A percentile compares a stretch with the other conserved stretches of the same genome.
phyloP scores from a whole-genome alignment of 2,329 filamentous ascomycete genomes.

The Juglanconis oblonga region DNA sequence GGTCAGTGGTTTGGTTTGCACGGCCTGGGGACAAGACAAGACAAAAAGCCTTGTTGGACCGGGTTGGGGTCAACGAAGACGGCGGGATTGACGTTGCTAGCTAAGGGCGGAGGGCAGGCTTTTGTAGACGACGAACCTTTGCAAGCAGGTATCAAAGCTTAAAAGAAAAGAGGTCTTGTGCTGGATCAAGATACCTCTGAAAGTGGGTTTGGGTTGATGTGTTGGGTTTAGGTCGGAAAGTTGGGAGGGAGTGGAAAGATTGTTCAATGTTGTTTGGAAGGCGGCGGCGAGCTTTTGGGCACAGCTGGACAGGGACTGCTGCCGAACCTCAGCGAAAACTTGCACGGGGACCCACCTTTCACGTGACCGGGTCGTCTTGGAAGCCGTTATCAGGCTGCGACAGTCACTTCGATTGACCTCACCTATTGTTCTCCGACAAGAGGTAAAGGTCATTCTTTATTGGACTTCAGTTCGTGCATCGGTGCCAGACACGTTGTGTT shows the following conservation, averaged over 20 bases:
- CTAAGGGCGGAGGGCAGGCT: neutral
- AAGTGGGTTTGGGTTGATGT: slow-evolving; percentile 12
- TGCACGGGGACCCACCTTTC: slow-evolving; percentile 17
- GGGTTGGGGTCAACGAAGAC: neutral
- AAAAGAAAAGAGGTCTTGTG: slow-evolving; percentile 13
- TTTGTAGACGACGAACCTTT: slow-evolving; percentile 17
- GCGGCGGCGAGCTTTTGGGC: slow-evolving; percentile 37
- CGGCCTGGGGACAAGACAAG: slow-evolving; percentile 8
- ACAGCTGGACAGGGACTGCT: slow-evolving; percentile 19
- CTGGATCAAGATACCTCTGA: slow-evolving; percentile 13
- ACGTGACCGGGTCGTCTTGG: neutral
- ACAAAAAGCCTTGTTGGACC: neutral
- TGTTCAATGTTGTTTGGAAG: slow-evolving; percentile 31
- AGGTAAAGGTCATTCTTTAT: neutral
- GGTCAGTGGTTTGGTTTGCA: slow-evolving; percentile 15
- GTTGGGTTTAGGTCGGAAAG: neutral
- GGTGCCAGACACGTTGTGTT: neutral
- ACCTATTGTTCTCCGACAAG: neutral
- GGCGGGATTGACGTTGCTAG: slow-evolving; percentile 3
- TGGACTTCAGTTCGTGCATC: neutral
- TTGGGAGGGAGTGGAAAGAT: slow-evolving; percentile 3
- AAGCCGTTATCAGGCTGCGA: neutral
- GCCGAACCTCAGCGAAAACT: slow-evolving; percentile 37
- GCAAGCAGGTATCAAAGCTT: slow-evolving; percentile 17
- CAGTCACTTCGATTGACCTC: slow-evolving; percentile 27